Conservation (phyloP, 805 yeast genomes). For the Suhomyces xylopsoci region DNA sequence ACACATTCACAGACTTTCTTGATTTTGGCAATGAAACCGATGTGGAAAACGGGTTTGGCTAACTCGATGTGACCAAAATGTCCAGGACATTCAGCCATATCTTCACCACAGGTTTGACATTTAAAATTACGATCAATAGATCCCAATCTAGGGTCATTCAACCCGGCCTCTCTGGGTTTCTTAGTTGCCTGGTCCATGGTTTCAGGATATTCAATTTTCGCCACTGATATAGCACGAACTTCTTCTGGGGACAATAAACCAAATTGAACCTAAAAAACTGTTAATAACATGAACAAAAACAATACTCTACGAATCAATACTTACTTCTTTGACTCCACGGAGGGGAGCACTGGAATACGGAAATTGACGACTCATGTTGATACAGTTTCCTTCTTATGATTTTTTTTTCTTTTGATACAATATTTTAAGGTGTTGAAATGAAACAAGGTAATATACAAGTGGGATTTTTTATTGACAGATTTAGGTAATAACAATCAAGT, state of each 20-base stretch:
- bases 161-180: slow-evolving; percentile 94
- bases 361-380: slow-evolving; percentile 48
- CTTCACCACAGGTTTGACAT: slow-evolving; percentile 99
- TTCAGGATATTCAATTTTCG: slow-evolving; percentile 96
- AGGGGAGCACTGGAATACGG: slow-evolving; percentile 98
- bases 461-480: neutral
- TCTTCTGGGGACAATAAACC: slow-evolving; percentile 98
- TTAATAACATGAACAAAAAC: slow-evolving; percentile 13
- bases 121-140: slow-evolving; percentile 95
- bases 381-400: slow-evolving; percentile 6
- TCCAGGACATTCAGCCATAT: slow-evolving; percentile 99
- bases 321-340: slow-evolving; percentile 92
- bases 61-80: slow-evolving; percentile 98
- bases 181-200: slow-evolving; percentile 98
- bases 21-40: slow-evolving; percentile 92
- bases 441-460: slow-evolving; percentile 1
- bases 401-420: slow-evolving; percentile 11
- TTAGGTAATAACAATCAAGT: slow-evolving; percentile 24
- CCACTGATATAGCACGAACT: slow-evolving; percentile 91
- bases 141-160: slow-evolving; percentile 95
- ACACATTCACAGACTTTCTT: slow-evolving; percentile 95
- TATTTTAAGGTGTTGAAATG: slow-evolving; percentile 6
- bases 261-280: slow-evolving; percentile 68
- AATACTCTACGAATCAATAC: slow-evolving; percentile 18
- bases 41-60: slow-evolving; percentile 97